These are phyloP conservation scores for Colletotrichum acutatum DNA, from an alignment of 2,329 filamentous ascomycete genomes.

Conservation along the genomic window DNA sequence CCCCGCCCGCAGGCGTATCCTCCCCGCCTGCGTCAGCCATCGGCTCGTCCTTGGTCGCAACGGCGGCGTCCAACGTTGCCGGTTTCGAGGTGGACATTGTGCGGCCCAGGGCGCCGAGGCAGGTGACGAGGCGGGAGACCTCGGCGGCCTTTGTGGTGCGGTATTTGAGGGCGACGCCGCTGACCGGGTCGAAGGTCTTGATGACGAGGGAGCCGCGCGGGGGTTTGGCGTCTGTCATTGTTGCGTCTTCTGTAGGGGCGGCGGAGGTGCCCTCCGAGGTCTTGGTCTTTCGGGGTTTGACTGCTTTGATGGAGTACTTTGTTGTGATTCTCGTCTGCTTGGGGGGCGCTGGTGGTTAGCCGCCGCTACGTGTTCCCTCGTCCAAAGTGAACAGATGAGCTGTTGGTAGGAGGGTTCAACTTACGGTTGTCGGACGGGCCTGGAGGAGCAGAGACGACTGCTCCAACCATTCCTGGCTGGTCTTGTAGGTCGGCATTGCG, in stretches of 20 bases:
- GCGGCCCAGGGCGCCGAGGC: slow-evolving; percentile 80
- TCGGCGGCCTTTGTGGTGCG: slow-evolving; percentile 90
- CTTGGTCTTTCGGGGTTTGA: slow-evolving; percentile 43
- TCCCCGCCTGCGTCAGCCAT: slow-evolving; percentile 50
- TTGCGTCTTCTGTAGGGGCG: slow-evolving; percentile 41
- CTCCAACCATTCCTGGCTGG: slow-evolving; percentile 90
- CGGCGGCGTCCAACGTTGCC: slow-evolving; percentile 56
- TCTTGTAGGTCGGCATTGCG: slow-evolving; percentile 82
- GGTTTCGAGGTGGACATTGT: slow-evolving; percentile 61
- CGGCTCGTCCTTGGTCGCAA: slow-evolving; percentile 47
- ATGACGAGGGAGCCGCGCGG: slow-evolving; percentile 79
- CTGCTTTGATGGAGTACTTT: slow-evolving; percentile 80
- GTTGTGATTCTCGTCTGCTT: slow-evolving; percentile 88
- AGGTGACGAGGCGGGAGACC: slow-evolving; percentile 83
- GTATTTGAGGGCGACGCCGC: slow-evolving; percentile 89
- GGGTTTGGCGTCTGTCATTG: slow-evolving; percentile 51
- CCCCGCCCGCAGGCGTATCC: slow-evolving; percentile 40
- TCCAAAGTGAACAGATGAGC: neutral
- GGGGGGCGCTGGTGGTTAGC: neutral
- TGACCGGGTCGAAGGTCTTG: slow-evolving; percentile 88
- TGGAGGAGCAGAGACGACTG: slow-evolving; percentile 88
- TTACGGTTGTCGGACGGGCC: slow-evolving; percentile 85
- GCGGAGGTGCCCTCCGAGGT: slow-evolving; percentile 40
- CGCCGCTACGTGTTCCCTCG: neutral
- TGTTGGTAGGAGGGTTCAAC: slow-evolving; percentile 42